Evolutionary conservation across 106 monocot species (phyloP), one percentile per base, ranked within the genome.

Genomic region (Allium sativum): DNA sequence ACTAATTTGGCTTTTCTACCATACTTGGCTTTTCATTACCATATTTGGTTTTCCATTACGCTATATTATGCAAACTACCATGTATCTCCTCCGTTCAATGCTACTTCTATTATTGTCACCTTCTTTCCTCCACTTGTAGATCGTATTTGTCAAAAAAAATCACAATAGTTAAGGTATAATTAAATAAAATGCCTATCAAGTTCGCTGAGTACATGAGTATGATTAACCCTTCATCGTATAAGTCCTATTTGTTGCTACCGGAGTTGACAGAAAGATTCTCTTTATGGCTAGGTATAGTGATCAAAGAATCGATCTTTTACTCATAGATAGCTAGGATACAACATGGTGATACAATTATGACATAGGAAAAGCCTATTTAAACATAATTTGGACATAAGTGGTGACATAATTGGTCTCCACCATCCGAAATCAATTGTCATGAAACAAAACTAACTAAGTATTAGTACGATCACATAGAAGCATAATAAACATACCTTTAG

Each of bases 281-380:
- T 18, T 81, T 82, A 59, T 98, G 90, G 0, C 66, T 71, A 4
- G 96, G 96, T 12, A 91, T 80, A 41, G 96, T 91, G 56, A 98
- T 91, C 21, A 82, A 91, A 43, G 91, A 98, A 70, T 91, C 91
- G 13, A 88, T 78, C 78, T 91, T 98, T 15, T 91, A 66, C 80
- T 98, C 96, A 48, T 98, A 88, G 61, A 98, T 90, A 66, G 88
- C n/a, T n/a, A n/a, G n/a, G n/a, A n/a, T 98, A 65, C 91, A 77
- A 70, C 91, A 91, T 59, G 82, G 87, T 61, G 84, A 68, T 91
- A 98, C 96, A 91, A 98, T 91, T 91, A 98, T 0, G 78, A 8
- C 46, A 20, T 14, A 21, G 44, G 9, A 17, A 9, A 62, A 62
- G 9, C 41, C 9, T 42, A 1, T 3, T 3, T 3, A 31, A 54